Base-by-base conservation (phyloP, 2,329 filamentous ascomycete genomes). In the Cladosporium oxysporum region DNA sequence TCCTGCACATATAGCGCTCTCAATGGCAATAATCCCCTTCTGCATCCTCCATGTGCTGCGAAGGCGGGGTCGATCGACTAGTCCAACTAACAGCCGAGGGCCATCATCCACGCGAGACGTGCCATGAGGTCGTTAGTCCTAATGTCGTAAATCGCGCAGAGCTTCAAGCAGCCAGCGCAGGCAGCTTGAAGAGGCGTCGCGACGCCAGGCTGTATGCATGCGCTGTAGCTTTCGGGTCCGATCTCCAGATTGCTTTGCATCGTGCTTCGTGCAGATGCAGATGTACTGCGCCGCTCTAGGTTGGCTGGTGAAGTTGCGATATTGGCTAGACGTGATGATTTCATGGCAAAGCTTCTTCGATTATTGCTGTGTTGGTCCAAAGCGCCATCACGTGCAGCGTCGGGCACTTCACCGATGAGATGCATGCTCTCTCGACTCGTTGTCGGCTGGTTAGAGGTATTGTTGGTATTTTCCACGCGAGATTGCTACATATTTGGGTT, bases 111-210 rank as follows among this genome's bases (percentile, higher is more conserved):
- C n/a, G n/a, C 41, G 41, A 47, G 41, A 47, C 12, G 41, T 47
- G 41, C 41, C 41, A 47, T 47, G 41, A 47, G 41, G 41, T 47
- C 41, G 41, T 47, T 47, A 47, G 41, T 47, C 41, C 35, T 57
- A 11, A 29, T 44, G 35, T 53, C 61, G 33, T 57, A 63, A 63
- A 63, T 63, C 61, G 61, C 61, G 61, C 61, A 63, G 50, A 63
- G 61, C 61, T 63, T 57, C 50, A 41, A 33, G 16, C 6, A 61
- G 28, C 28, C 28, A 29, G 52, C 41, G 41, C 41, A 21, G 61
- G 23, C 33, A 63, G 60, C 60, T 63, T 57, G 26, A 58, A 31
- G 50, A 53, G 26, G 50, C 50, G 50, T 53, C 50, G 28, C 28
- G 16, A 29, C 28, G 50, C 29, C 52, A 21, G 31, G n/a, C 33